Percentiles rank a stretch among this genome's conserved stretches.
Conservation (phyloP, 257 asterid species). For the Mitragyna speciosa region DNA sequence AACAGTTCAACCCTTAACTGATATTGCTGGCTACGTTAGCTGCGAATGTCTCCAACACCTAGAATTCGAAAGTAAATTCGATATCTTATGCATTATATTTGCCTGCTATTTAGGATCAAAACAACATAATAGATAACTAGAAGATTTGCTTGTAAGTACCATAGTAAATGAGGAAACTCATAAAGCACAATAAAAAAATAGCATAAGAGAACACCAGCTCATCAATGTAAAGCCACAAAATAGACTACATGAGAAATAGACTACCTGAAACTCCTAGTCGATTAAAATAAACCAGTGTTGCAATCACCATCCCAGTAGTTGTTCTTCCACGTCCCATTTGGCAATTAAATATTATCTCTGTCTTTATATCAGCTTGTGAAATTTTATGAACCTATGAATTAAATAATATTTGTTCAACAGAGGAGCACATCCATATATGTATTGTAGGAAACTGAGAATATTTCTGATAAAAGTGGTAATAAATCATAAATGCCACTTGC, state of each 20-base stretch:
- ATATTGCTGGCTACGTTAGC: too few relatives aligned
- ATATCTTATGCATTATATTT: too few relatives aligned
- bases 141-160: not conserved
- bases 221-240: slow-evolving; percentile 8
- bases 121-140: not conserved
- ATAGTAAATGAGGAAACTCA: not conserved
- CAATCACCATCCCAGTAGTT: slow-evolving; percentile 99
- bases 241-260: slow-evolving; percentile 22
- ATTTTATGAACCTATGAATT: slow-evolving; percentile 65
- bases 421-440: not conserved
- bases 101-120: not conserved
- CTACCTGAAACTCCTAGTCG: slow-evolving; percentile 97
- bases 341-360: slow-evolving; percentile 85
- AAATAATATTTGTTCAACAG: slow-evolving; percentile 15
- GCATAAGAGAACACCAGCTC: slow-evolving; percentile 5
- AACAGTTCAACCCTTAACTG: too few relatives aligned
- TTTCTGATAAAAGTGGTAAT: not conserved
- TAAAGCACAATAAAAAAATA: not conserved
- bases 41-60: not conserved
- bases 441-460: not conserved
- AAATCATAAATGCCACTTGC: not conserved
- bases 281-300: slow-evolving; percentile 77
- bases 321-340: slow-evolving; percentile 99
- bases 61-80: too few relatives aligned
- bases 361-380: slow-evolving; percentile 74